phyloP scores from a whole-genome alignment of 257 asterid genomes.

The Salvia miltiorrhiza region DNA sequence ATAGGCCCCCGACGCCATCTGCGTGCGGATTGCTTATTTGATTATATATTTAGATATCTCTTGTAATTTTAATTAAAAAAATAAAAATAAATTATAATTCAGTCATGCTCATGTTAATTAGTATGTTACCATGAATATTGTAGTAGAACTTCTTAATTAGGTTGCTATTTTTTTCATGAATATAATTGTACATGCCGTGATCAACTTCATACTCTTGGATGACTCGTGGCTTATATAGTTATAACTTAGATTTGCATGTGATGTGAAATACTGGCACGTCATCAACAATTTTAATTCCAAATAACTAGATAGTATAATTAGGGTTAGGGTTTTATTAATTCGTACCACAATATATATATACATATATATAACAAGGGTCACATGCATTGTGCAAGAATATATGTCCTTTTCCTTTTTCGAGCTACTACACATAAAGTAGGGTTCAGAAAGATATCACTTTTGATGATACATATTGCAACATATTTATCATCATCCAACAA shows the following conservation, averaged over 20 bases:
- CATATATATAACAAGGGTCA: background rate
- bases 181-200: background rate
- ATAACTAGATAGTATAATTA: background rate
- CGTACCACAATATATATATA: background rate
- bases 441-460: too few relatives aligned
- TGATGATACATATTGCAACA: too few relatives aligned
- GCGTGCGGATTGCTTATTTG: too few relatives aligned
- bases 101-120: background rate
- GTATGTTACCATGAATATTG: background rate
- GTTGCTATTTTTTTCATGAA: background rate
- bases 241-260: slow-evolving; percentile 5
- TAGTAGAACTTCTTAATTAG: background rate
- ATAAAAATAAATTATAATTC: background rate
- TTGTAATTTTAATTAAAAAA: too few relatives aligned
- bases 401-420: background rate
- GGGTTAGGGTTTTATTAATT: slow-evolving; percentile 17
- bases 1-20: too few relatives aligned
- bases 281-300: background rate
- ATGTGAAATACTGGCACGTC: slow-evolving; percentile 9
- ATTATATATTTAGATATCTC: too few relatives aligned
- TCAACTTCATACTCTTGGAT: background rate
- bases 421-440: too few relatives aligned
- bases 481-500: too few relatives aligned
- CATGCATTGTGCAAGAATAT: background rate
- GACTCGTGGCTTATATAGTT: background rate